These are phyloP conservation scores for Phytophthora sansomeana DNA, from an alignment of 352 stramenopile genomes.

Conservation along the genomic window DNA sequence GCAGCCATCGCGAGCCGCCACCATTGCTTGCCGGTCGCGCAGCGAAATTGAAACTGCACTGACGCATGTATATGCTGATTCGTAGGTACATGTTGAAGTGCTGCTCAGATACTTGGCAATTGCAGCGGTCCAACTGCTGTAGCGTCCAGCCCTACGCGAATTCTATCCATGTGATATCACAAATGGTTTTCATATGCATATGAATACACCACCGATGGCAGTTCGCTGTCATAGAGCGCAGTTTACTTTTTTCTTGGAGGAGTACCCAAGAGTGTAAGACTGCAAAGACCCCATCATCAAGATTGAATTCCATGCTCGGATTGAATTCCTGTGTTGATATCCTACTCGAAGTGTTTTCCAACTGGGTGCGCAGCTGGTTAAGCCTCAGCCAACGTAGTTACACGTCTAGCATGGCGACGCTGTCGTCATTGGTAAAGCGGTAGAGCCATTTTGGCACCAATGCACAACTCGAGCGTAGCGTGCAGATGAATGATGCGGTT, in stretches of 20 bases:
- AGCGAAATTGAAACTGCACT: slow-evolving; percentile 18
- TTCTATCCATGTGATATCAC: no score
- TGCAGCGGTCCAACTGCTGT: no score
- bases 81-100: background rate
- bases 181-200: no score
- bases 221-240: no score
- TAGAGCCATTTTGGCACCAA: background rate
- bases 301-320: no score
- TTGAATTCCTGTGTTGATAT: background rate
- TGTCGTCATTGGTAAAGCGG: slow-evolving; percentile 8
- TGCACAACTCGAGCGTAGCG: no score
- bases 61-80: slow-evolving; percentile 11
- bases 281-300: background rate
- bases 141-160: no score
- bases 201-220: no score
- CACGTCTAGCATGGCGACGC: background rate
- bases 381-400: no score
- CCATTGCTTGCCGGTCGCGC: slow-evolving; percentile 14
- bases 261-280: background rate
- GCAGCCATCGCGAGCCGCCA: slow-evolving; percentile 33
- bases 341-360: background rate
- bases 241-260: no score
- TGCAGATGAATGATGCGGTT: slow-evolving; percentile 2
- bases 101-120: no score
- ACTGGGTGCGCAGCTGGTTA: background rate